Percentiles rank a stretch among this genome's conserved stretches.
Evolutionary conservation across 2,329 filamentous ascomycete genomes (phyloP).

Genomic region (Trichoderma koningii): DNA sequence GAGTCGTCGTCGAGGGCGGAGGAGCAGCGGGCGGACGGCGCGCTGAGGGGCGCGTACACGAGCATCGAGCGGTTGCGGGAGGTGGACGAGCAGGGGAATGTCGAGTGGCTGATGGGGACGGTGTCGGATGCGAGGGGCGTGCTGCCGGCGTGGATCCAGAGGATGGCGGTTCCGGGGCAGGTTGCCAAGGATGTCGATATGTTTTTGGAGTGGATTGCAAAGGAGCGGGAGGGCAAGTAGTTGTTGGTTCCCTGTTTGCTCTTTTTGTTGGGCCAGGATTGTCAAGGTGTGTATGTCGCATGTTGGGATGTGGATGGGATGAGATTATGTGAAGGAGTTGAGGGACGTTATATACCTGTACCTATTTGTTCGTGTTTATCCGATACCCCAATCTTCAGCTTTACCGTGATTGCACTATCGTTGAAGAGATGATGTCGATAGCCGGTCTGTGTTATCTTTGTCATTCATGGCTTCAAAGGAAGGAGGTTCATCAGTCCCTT

Average conservation of each 20-base stretch:
- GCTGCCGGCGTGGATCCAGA: constrained; percentile 68
- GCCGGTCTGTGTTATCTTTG: neutral
- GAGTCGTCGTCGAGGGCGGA: neutral
- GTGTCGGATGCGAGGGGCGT: constrained; percentile 69
- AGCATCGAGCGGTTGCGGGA: constrained; percentile 64
- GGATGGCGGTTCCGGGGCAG: constrained; percentile 60
- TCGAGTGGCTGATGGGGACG: constrained; percentile 80
- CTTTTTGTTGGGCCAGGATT: neutral
- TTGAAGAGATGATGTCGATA: neutral
- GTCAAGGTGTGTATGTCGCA: neutral
- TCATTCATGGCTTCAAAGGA: neutral
- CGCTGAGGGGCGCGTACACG: constrained; percentile 62
- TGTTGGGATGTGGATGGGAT: neutral
- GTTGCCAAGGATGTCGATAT: constrained; percentile 72
- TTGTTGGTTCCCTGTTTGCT: neutral
- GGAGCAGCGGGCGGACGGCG: constrained; percentile 41
- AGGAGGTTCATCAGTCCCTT: constrained; percentile 3
- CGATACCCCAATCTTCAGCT: too few relatives aligned
- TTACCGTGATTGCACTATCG: neutral
- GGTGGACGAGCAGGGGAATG: constrained; percentile 38
- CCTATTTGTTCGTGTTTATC: neutral
- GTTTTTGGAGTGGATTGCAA: constrained; percentile 64
- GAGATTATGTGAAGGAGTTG: neutral
- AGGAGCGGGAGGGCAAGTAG: constrained; percentile 43
- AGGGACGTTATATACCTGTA: neutral